Conservation (phyloP, 352 stramenopile species). For the Globisporangium radiosum region DNA sequence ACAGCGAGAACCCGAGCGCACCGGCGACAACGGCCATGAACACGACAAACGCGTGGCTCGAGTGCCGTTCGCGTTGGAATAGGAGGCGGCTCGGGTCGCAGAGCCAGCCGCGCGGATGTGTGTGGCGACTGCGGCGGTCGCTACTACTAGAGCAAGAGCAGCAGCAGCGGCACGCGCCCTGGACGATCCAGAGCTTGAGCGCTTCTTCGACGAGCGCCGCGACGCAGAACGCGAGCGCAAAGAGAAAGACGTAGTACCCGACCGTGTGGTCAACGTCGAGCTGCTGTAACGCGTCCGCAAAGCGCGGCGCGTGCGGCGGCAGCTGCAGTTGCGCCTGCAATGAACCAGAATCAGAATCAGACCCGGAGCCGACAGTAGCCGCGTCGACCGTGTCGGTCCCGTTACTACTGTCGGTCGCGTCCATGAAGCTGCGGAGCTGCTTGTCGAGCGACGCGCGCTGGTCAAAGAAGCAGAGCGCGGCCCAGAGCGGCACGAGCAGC, state of each 20-base stretch:
- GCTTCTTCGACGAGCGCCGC: constrained; percentile 58
- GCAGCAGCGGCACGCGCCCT: constrained; percentile 34
- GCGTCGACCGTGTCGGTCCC: neutral
- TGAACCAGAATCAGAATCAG: neutral
- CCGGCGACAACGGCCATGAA: constrained; percentile 46
- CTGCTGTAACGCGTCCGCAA: constrained; percentile 36
- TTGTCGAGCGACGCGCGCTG: constrained; percentile 33
- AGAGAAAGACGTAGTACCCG: constrained; percentile 54
- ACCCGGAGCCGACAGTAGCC: too few relatives aligned
- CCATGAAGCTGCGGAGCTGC: constrained; percentile 33
- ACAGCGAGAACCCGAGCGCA: constrained; percentile 50
- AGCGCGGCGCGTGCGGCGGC: constrained; percentile 18
- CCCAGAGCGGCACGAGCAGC: constrained; percentile 31
- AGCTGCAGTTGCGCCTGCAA: neutral
- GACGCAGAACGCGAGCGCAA: constrained; percentile 46
- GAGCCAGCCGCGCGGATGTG: constrained; percentile 24
- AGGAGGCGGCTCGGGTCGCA: constrained; percentile 46
- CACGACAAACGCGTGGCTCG: constrained; percentile 51
- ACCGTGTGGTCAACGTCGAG: constrained; percentile 52
- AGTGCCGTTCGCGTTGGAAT: constrained; percentile 31
- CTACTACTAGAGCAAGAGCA: too few relatives aligned
- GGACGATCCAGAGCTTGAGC: constrained; percentile 64
- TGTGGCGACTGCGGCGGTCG: constrained; percentile 5
- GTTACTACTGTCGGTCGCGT: neutral
- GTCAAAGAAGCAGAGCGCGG: constrained; percentile 49